Base-by-base conservation (phyloP, 192 early-diverging fungal genomes). In the Coemansia sp. region DNA sequence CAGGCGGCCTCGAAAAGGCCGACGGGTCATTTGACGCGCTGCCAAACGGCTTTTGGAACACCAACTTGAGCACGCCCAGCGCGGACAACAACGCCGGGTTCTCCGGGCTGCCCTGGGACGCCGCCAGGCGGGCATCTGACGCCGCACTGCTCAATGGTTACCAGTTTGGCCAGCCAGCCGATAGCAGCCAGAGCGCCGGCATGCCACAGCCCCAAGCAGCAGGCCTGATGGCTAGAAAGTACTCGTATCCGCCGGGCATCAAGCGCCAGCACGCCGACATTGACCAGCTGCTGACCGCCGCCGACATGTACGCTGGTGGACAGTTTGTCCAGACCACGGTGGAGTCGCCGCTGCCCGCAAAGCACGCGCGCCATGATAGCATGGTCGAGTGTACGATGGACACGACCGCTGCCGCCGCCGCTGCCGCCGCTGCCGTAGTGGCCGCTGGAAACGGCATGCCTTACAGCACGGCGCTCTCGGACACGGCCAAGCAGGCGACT, bases 211-310 rank as follows among this genome's bases (percentile, higher is more conserved):
- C 19, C 28, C 47, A 49, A n/a, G n/a, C 39, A 8, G 17, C 14
- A 15, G 49, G 25, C 20, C 40, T 34, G 42, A 6, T 28, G 2
- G 35, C 35, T 9, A 43, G 60, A 15, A 61, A 62, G 58, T 60
- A 50, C 9, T 63, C 64, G 12, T 67, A 60, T 43, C 71, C 64
- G 15, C 47, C 57, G 2, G 71, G 64, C 1, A 39, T 64, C 29
- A 75, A 75, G 53, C 60, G 71, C 2, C 71, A 64, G 7, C 64
- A 57, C 38, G 64, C 56, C 57, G 65, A 75, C 30, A 64, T 75
- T 59, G 71, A 63, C 17, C 55, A 57, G 19, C 64, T 75, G 11
- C 53, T 75, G 9, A 62, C 60, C 15, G 64, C 71, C 9, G 61
- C 71, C 28, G 64, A 75, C 35, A 55, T 75, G 64, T 67, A 60